These are phyloP conservation scores for Hondaea fermentalgiana DNA, from an alignment of 108 stramenopile species.

Conservation along the genomic window DNA sequence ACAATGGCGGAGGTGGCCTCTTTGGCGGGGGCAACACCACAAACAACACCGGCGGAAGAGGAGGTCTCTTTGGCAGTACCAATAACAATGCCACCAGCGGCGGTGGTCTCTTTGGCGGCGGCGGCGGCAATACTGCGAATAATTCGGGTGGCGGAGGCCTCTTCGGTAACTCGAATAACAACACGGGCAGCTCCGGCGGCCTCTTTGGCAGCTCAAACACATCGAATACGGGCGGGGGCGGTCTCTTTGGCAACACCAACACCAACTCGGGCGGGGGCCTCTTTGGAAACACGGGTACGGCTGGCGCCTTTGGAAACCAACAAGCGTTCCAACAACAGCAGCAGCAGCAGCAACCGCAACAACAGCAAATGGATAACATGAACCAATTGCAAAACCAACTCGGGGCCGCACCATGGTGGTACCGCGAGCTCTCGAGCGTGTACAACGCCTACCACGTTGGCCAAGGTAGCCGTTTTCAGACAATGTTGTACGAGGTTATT, in stretches of 20 bases:
- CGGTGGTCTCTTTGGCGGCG: not conserved
- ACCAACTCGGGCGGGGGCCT: not conserved
- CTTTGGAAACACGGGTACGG: not conserved
- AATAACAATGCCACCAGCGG: not conserved
- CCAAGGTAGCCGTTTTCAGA: not conserved
- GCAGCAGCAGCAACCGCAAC: not conserved
- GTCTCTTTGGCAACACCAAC: constrained; percentile 9
- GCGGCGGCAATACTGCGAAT: not conserved
- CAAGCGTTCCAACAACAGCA: not conserved
- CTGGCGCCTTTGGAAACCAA: not conserved
- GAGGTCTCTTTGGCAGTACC: not conserved
- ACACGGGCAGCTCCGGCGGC: not conserved
- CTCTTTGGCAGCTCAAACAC: not conserved
- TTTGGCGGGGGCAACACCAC: not conserved
- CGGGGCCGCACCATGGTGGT: not conserved
- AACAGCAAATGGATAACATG: not conserved
- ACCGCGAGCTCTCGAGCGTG: not conserved
- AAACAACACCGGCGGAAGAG: not conserved
- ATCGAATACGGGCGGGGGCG: not conserved
- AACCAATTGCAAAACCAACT: not conserved
- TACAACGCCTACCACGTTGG: not conserved
- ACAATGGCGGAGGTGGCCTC: not conserved
- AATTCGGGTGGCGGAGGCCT: not conserved
- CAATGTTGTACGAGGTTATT: constrained; percentile 1
- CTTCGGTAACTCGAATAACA: not conserved